Percentiles rank a stretch among this genome's conserved stretches.
phyloP scores from a whole-genome alignment of 106 monocot species.

The Dioscorea zingiberensis region DNA sequence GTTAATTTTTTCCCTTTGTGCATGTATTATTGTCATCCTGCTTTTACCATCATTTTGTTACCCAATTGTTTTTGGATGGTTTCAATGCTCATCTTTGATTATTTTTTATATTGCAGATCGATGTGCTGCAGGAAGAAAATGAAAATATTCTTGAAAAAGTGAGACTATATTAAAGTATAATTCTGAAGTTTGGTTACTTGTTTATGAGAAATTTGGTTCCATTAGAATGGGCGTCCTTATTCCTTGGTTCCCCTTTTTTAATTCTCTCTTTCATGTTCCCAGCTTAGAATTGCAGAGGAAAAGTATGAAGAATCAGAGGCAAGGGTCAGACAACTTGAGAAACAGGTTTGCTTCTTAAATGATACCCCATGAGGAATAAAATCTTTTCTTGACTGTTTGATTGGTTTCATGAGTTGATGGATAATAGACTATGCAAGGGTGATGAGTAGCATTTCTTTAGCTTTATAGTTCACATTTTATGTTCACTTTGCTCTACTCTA shows the following conservation, averaged over 20 bases:
- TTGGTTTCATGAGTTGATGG: neutral
- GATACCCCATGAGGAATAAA: no score
- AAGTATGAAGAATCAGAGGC: conserved; percentile 35
- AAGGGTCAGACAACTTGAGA: conserved; percentile 32
- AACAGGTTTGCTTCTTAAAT: conserved; percentile 25
- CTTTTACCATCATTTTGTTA: neutral
- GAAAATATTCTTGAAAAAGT: conserved; percentile 54
- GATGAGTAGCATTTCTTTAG: no score
- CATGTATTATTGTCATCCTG: neutral
- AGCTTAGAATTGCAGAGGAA: conserved; percentile 59
- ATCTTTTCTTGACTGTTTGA: no score
- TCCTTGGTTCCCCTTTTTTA: neutral
- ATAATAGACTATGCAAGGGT: neutral
- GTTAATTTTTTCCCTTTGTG: neutral
- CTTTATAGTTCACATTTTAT: no score
- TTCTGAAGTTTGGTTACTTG: neutral
- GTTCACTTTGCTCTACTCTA: no score
- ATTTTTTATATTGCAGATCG: conserved; percentile 37
- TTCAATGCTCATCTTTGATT: neutral
- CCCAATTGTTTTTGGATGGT: neutral
- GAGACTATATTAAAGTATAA: neutral
- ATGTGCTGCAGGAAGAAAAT: conserved; percentile 40
- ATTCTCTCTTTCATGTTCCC: conserved; percentile 8
- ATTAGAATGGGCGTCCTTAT: neutral
- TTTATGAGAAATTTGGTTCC: neutral